Percentiles rank a stretch among this genome's conserved stretches.
phyloP scores from a whole-genome alignment of 768 basidiomycete genomes.

The Dictyophora rubrovolvata region DNA sequence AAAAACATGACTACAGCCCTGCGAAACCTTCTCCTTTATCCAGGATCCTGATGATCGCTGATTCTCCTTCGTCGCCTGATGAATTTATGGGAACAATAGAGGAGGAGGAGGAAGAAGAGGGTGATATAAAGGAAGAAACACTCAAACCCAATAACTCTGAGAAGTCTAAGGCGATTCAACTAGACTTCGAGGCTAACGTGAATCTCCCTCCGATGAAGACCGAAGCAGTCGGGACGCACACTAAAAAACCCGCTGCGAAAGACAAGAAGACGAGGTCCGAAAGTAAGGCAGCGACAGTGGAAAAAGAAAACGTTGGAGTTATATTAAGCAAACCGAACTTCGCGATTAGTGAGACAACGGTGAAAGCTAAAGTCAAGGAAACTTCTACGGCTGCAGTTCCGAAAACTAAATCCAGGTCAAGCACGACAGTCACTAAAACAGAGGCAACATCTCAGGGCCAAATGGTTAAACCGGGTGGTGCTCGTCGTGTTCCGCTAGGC shows the following conservation, averaged over 20 bases:
- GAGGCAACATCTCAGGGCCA: constrained; percentile 12
- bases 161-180: constrained; percentile 12
- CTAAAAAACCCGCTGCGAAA: constrained; percentile 16
- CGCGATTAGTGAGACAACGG: neutral
- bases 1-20: constrained; percentile 77
- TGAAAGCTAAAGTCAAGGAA: constrained; percentile 17
- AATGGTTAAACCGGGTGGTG: constrained; percentile 25
- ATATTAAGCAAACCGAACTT: neutral
- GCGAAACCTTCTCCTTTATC: constrained; percentile 72
- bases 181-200: constrained; percentile 10
- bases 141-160: constrained; percentile 10
- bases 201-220: constrained; percentile 9
- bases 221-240: neutral
- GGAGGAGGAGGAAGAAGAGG: constrained; percentile 26
- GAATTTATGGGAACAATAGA: constrained; percentile 8
- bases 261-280: constrained; percentile 22
- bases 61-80: constrained; percentile 42
- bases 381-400: neutral
- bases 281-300: constrained; percentile 7
- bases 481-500: constrained; percentile 57
- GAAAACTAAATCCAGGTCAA: neutral
- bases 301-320: constrained; percentile 5
- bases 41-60: constrained; percentile 61
- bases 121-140: constrained; percentile 18
- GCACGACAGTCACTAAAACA: neutral